phyloP scores from a whole-genome alignment of 2,329 filamentous ascomycete genomes.

The Diaporthe citrichinensis region DNA sequence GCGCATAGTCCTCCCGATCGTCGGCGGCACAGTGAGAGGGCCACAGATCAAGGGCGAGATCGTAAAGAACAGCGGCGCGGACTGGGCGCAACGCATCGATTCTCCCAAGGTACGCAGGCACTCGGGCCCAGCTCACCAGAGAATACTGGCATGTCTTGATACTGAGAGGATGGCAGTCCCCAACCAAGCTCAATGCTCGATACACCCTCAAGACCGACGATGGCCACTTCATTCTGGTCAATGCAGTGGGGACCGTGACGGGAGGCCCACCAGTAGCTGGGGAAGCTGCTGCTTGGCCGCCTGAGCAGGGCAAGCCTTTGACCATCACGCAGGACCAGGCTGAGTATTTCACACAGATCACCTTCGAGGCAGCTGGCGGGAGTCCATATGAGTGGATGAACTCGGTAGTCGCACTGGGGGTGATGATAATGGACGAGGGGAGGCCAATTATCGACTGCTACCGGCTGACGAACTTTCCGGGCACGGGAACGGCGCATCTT shows the following conservation, averaged over 20 bases:
- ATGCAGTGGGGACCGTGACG: slow-evolving; percentile 39
- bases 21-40: slow-evolving; percentile 42
- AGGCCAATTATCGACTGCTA: slow-evolving; percentile 45
- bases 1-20: slow-evolving; percentile 45
- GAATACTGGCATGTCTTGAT: too few relatives aligned
- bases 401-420: slow-evolving; percentile 42
- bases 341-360: slow-evolving; percentile 46
- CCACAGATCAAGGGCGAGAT: slow-evolving; percentile 43
- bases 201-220: slow-evolving; percentile 45
- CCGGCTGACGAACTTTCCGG: slow-evolving; percentile 45
- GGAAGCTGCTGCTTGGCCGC: background rate
- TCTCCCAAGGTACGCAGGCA: slow-evolving; percentile 38
- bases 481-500: slow-evolving; percentile 9
- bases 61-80: slow-evolving; percentile 45
- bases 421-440: slow-evolving; percentile 45
- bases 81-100: slow-evolving; percentile 43
- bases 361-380: slow-evolving; percentile 43
- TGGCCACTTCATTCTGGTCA: slow-evolving; percentile 43
- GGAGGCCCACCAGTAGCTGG: background rate
- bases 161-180: slow-evolving; percentile 21
- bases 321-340: slow-evolving; percentile 42
- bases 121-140: background rate
- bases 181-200: slow-evolving; percentile 42
- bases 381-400: slow-evolving; percentile 46
- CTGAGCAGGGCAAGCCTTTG: slow-evolving; percentile 10